phyloP scores from a whole-genome alignment of 2,329 filamentous ascomycete genomes.

The Tolypocladium paradoxum region DNA sequence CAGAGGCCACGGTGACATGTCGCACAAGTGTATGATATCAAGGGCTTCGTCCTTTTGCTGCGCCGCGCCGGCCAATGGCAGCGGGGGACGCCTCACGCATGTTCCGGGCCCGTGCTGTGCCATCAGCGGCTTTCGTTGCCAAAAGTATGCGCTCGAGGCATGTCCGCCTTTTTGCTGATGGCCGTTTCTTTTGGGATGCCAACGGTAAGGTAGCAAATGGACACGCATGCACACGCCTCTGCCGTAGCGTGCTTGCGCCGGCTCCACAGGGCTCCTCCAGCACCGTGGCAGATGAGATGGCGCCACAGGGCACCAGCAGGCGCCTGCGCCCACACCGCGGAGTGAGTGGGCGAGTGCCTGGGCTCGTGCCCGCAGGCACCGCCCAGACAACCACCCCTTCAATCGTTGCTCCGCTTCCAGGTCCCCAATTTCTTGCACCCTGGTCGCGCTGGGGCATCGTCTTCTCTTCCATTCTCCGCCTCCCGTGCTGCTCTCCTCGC shows the following conservation, averaged over 20 bases:
- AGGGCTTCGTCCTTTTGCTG: background rate
- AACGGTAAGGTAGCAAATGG: too few species aligned
- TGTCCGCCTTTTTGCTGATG: background rate
- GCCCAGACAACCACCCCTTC: background rate
- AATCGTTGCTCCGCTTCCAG: constrained; percentile 1
- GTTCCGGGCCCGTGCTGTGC: too few species aligned
- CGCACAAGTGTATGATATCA: background rate
- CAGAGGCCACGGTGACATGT: background rate
- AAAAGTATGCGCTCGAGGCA: too few species aligned
- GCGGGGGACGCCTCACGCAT: background rate
- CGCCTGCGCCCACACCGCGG: too few species aligned
- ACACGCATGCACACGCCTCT: too few species aligned
- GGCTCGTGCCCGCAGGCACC: background rate
- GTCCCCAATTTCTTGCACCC: constrained; percentile 4
- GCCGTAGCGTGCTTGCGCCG: too few species aligned
- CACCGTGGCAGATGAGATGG: too few species aligned
- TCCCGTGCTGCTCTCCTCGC: background rate
- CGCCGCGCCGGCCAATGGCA: background rate
- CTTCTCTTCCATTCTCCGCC: background rate
- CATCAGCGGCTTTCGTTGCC: too few species aligned
- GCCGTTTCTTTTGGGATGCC: background rate
- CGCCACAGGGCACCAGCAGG: too few species aligned
- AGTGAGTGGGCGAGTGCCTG: too few species aligned
- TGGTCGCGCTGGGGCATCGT: background rate
- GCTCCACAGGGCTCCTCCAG: too few species aligned